Evolutionary conservation across 352 stramenopile species (phyloP).

Genomic region (Phytophthora nicotianae): DNA sequence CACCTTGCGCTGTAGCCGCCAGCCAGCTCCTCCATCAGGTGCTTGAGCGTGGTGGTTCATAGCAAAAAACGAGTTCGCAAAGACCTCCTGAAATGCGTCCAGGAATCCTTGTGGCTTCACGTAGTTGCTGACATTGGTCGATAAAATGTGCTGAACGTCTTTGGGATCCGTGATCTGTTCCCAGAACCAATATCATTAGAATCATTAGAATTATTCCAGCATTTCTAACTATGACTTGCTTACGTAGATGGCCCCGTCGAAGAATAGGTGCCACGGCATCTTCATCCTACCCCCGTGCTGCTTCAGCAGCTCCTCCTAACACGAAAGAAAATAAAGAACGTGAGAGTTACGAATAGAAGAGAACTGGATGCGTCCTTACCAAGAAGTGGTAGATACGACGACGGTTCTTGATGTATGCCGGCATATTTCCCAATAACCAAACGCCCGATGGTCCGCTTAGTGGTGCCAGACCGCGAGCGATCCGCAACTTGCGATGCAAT

Average conservation of each 20-base stretch:
- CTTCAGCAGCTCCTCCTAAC: slow-evolving; percentile 47
- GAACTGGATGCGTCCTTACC: slow-evolving; percentile 10
- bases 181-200: background rate
- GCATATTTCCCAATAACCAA: slow-evolving; percentile 62
- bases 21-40: slow-evolving; percentile 60
- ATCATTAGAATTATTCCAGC: background rate
- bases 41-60: slow-evolving; percentile 70
- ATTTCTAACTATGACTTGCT: slow-evolving; percentile 2
- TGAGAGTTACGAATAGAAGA: background rate
- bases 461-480: slow-evolving; percentile 50
- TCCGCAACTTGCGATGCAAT: slow-evolving; percentile 56
- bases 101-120: slow-evolving; percentile 75
- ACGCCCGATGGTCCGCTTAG: slow-evolving; percentile 46
- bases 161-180: slow-evolving; percentile 57
- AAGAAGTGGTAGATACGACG: slow-evolving; percentile 66
- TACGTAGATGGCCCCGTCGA: slow-evolving; percentile 65
- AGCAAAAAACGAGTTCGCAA: slow-evolving; percentile 75
- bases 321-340: background rate
- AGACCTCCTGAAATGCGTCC: slow-evolving; percentile 67
- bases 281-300: slow-evolving; percentile 60
- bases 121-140: slow-evolving; percentile 74
- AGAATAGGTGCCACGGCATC: slow-evolving; percentile 72
- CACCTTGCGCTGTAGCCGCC: slow-evolving; percentile 79
- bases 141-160: slow-evolving; percentile 71
- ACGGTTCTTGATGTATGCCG: slow-evolving; percentile 53